Percentiles rank a stretch among this genome's conserved stretches.
Conservation (phyloP, 139 green algal genomes). For the Dunaliella primolecta region DNA sequence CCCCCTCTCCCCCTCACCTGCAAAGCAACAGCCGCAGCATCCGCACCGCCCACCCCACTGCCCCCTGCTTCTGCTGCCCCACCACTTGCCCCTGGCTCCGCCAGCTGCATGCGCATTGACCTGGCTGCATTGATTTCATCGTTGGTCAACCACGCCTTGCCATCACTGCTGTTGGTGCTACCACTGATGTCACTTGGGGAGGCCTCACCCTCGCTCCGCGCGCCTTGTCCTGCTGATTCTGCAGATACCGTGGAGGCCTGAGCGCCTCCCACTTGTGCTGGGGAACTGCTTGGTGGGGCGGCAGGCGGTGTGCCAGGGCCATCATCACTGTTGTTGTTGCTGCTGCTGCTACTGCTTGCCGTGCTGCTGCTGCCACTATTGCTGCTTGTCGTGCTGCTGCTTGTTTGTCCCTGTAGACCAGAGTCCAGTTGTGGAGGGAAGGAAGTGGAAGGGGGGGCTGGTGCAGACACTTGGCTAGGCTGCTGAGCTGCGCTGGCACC, state of each 20-base stretch:
- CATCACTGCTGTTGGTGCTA: background rate
- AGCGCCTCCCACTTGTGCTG: background rate
- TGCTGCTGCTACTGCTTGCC: background rate
- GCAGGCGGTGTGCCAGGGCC: too few species aligned
- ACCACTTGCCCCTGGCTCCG: background rate
- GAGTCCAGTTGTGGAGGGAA: background rate
- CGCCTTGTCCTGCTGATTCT: background rate
- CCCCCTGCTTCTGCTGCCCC: too few species aligned
- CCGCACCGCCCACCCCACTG: background rate
- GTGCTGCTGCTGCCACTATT: background rate
- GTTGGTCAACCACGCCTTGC: background rate
- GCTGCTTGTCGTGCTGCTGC: background rate
- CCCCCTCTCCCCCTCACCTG: background rate
- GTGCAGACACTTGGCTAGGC: background rate
- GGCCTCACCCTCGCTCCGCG: background rate
- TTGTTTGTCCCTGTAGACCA: background rate
- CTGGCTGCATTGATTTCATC: background rate
- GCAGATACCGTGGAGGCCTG: background rate
- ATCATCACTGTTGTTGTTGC: too few species aligned
- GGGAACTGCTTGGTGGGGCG: background rate
- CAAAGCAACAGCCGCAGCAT: background rate
- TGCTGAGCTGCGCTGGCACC: background rate
- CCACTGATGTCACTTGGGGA: background rate
- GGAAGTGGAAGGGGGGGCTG: background rate
- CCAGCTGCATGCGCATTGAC: background rate